A percentile compares a stretch with the other conserved stretches of the same genome.
Evolutionary conservation across 1,139 yeast genomes (phyloP).

Genomic region (Blastobotrys persicus): DNA sequence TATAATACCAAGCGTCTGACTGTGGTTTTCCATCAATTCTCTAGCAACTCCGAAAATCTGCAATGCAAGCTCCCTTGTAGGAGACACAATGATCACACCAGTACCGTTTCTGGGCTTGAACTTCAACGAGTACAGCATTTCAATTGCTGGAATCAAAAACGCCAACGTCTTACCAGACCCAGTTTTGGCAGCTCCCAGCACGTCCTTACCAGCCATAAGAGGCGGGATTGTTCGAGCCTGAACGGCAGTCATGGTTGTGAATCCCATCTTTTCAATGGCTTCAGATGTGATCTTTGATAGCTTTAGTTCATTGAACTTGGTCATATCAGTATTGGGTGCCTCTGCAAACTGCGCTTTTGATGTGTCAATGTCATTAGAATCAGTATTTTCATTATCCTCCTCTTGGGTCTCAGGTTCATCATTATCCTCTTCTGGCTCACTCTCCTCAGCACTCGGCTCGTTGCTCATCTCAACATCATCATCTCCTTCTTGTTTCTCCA

Average conservation of each 20-base stretch:
- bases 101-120: slow-evolving; percentile 93
- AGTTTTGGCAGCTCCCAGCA: slow-evolving; percentile 94
- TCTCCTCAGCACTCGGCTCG: slow-evolving; percentile 12
- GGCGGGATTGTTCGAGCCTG: slow-evolving; percentile 96
- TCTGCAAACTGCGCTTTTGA: not conserved
- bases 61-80: slow-evolving; percentile 88
- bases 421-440: slow-evolving; percentile 24
- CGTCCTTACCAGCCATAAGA: slow-evolving; percentile 84
- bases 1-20: slow-evolving; percentile 93
- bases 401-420: slow-evolving; percentile 24
- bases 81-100: slow-evolving; percentile 82
- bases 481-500: slow-evolving; percentile 25
- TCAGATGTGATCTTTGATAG: slow-evolving; percentile 71
- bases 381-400: slow-evolving; percentile 14
- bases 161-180: slow-evolving; percentile 98
- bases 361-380: not conserved
- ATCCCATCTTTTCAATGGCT: slow-evolving; percentile 84
- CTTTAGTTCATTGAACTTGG: slow-evolving; percentile 53
- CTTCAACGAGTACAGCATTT: slow-evolving; percentile 79
- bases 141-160: slow-evolving; percentile 91
- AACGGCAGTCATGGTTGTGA: slow-evolving; percentile 84
- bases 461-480: slow-evolving; percentile 24
- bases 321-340: slow-evolving; percentile 20
- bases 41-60: slow-evolving; percentile 97
- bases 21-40: slow-evolving; percentile 79